Percentiles rank a stretch among this genome's conserved stretches.
Evolutionary conservation across 1,284 basidiomycete species (phyloP).

Genomic region (Microbotryum silenes-acaulis): DNA sequence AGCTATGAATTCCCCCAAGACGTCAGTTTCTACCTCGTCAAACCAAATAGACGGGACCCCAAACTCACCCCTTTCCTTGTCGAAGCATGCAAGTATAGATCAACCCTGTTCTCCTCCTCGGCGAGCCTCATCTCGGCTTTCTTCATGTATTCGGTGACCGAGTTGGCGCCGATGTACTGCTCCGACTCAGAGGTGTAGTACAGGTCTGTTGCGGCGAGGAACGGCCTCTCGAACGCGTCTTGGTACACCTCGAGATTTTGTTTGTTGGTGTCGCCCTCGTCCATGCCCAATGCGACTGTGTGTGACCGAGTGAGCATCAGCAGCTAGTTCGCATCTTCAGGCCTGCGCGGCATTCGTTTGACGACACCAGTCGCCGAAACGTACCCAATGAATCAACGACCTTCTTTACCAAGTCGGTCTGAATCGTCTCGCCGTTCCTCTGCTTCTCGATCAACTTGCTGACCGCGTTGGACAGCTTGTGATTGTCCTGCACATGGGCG

Average conservation of each 20-base stretch:
- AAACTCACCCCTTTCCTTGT: conserved; percentile 61
- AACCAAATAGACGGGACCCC: neutral
- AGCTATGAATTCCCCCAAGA: conserved; percentile 42
- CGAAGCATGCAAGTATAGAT: conserved; percentile 80
- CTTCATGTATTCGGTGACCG: conserved; percentile 92
- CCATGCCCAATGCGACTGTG: conserved; percentile 82
- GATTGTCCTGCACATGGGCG: conserved; percentile 65
- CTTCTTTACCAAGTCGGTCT: conserved; percentile 88
- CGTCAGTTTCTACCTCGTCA: no score
- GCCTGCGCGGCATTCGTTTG: no score
- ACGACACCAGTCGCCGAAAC: conserved; percentile 16
- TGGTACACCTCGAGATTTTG: conserved; percentile 91
- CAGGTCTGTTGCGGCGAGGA: conserved; percentile 77
- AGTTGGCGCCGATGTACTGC: conserved; percentile 80
- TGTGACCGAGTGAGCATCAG: neutral
- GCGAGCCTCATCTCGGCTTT: conserved; percentile 86
- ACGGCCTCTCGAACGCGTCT: conserved; percentile 80
- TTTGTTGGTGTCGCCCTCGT: conserved; percentile 82
- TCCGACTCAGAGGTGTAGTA: conserved; percentile 91
- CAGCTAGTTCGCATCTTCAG: no score
- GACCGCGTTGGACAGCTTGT: conserved; percentile 79
- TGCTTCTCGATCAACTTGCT: conserved; percentile 85
- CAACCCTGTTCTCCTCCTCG: conserved; percentile 93
- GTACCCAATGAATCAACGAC: conserved; percentile 82
- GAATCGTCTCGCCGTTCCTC: conserved; percentile 88